Percentiles rank a stretch among this genome's conserved stretches.
phyloP scores from a whole-genome alignment of 2,329 filamentous ascomycete species.

The Rugonectria rugulosa region DNA sequence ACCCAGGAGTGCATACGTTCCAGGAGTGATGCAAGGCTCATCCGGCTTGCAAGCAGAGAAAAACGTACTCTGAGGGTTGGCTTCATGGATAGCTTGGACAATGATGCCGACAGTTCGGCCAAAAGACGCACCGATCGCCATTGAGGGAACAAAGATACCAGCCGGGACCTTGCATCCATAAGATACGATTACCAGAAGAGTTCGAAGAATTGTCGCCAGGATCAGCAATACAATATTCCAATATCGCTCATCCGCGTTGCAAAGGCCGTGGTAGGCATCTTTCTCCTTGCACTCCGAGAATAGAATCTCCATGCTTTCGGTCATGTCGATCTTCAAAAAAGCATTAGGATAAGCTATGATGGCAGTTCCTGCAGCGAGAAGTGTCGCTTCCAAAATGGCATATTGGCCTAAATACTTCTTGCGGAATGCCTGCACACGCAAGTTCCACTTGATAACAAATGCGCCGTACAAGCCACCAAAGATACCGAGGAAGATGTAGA shows the following conservation, averaged over 20 bases:
- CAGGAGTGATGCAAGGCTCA: constrained; percentile 94
- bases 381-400: constrained; percentile 84
- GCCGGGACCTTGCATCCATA: constrained; percentile 98
- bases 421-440: constrained; percentile 88
- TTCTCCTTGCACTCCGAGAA: constrained; percentile 92
- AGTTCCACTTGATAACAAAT: constrained; percentile 97
- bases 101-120: constrained; percentile 93
- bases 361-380: constrained; percentile 84
- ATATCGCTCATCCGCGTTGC: constrained; percentile 79
- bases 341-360: constrained; percentile 97
- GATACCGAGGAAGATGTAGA: constrained; percentile 89
- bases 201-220: constrained; percentile 80
- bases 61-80: constrained; percentile 81
- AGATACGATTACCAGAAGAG: constrained; percentile 89
- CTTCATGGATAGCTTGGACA: constrained; percentile 87
- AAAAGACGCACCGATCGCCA: constrained; percentile 96
- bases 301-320: constrained; percentile 97
- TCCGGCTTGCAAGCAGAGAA: constrained; percentile 91
- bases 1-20: constrained; percentile 95
- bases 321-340: constrained; percentile 97
- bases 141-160: constrained; percentile 96
- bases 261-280: constrained; percentile 89
- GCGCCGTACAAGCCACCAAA: constrained; percentile 96
- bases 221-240: constrained; percentile 80
- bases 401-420: constrained; percentile 90